Percentiles rank a stretch among this genome's conserved stretches.
These are phyloP conservation scores for Fomitopsis schrenkii DNA, from an alignment of 1,284 basidiomycete genomes.

Conservation along the genomic window DNA sequence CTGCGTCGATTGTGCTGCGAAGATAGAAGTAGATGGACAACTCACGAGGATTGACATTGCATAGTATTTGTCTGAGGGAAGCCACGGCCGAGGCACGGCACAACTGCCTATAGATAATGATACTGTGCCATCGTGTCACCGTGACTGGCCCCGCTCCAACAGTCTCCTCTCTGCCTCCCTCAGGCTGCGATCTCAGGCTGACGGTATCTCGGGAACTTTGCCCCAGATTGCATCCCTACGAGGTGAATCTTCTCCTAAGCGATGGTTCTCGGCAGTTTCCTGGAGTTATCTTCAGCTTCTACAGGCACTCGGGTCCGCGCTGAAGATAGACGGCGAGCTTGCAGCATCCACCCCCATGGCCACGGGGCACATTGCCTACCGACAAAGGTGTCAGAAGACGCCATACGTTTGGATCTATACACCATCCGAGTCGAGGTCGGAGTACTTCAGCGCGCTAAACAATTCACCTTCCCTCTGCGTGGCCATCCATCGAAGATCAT, in stretches of 20 bases:
- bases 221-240: background rate
- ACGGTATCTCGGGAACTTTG: background rate
- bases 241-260: background rate
- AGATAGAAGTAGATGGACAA: too few species aligned
- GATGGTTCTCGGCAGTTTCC: background rate
- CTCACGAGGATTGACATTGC: too few species aligned
- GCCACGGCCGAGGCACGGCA: too few species aligned
- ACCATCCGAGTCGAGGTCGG: background rate
- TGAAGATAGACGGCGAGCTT: background rate
- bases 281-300: background rate
- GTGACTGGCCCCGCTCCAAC: too few species aligned
- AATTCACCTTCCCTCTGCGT: background rate
- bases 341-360: background rate
- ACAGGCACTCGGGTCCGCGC: background rate
- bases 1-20: too few species aligned
- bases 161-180: background rate
- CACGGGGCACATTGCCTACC: background rate
- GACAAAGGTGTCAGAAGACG: background rate
- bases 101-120: too few species aligned
- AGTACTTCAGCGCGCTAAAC: background rate
- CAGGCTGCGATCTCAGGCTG: too few species aligned
- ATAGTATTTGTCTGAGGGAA: too few species aligned
- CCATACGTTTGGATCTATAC: background rate
- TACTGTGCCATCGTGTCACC: background rate
- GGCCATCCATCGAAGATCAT: constrained; percentile 15